A percentile compares a stretch with the other conserved stretches of the same genome.
Evolutionary conservation across 495 filamentous ascomycete species (phyloP).

Genomic region (Tuber umbilicatum): DNA sequence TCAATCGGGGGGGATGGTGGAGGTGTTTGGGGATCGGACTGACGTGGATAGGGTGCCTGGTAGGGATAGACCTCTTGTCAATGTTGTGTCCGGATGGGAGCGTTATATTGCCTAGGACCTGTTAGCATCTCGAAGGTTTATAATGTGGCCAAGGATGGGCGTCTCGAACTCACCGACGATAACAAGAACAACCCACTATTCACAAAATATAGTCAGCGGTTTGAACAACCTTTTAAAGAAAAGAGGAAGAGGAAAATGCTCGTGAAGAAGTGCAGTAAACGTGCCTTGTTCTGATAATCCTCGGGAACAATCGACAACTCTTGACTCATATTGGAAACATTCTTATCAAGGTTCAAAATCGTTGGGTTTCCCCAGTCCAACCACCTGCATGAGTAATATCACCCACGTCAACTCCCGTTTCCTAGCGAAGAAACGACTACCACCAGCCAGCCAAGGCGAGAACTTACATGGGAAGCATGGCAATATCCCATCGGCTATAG

Average conservation of each 20-base stretch:
- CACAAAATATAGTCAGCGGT: not conserved
- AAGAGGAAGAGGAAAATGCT: not conserved
- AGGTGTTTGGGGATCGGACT: constrained; percentile 1
- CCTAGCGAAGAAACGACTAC: not conserved
- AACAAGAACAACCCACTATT: constrained; percentile 3
- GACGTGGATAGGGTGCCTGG: constrained; percentile 26
- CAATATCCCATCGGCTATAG: not conserved
- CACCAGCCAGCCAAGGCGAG: not conserved
- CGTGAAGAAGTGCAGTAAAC: not conserved
- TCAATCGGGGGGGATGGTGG: not conserved
- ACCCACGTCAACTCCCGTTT: not conserved
- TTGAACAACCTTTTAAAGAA: not conserved
- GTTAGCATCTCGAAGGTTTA: constrained; percentile 33
- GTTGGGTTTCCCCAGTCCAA: constrained; percentile 36
- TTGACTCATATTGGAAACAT: not conserved
- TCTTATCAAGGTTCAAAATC: constrained; percentile 38
- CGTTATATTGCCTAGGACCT: constrained; percentile 39
- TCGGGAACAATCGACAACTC: not conserved
- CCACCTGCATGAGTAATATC: constrained; percentile 7
- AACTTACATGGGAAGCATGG: not conserved
- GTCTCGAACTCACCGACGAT: constrained; percentile 38
- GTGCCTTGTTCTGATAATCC: not conserved
- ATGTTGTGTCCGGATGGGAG: constrained; percentile 48
- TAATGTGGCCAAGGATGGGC: constrained; percentile 39
- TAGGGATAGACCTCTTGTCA: constrained; percentile 43